phyloP scores from a whole-genome alignment of 495 filamentous ascomycete species.

The Aspergillus heteromorphus region DNA sequence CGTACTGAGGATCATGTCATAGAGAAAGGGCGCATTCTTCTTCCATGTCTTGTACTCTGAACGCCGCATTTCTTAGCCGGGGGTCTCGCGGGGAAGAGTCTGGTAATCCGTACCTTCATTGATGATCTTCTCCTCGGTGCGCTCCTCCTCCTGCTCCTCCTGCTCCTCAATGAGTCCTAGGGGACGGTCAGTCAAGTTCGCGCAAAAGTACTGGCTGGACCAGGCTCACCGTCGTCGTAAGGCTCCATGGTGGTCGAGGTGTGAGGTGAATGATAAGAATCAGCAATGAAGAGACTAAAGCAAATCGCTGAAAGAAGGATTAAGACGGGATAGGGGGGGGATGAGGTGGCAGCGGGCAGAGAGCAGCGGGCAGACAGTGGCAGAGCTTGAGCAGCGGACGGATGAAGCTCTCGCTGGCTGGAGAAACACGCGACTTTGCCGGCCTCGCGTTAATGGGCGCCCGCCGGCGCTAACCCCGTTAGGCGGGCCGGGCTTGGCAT shows the following conservation, averaged over 20 bases:
- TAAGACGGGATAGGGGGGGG: background rate
- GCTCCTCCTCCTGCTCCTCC: slow-evolving; percentile 64
- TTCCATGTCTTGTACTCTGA: slow-evolving; percentile 99
- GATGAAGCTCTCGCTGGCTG: slow-evolving; percentile 3
- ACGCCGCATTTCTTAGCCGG: slow-evolving; percentile 7
- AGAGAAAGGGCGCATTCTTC: slow-evolving; percentile 98
- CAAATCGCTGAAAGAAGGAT: background rate
- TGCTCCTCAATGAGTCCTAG: slow-evolving; percentile 39
- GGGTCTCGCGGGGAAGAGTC: background rate
- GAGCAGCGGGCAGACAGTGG: background rate
- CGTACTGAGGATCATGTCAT: slow-evolving; percentile 90
- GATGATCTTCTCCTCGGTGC: slow-evolving; percentile 75
- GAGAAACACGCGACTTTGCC: slow-evolving; percentile 23
- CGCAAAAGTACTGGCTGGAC: slow-evolving; percentile 3
- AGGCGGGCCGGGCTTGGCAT: slow-evolving; percentile 21
- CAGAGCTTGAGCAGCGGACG: slow-evolving; percentile 17
- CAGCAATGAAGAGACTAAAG: background rate
- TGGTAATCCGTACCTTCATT: slow-evolving; percentile 70
- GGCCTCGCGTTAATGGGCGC: slow-evolving; percentile 38
- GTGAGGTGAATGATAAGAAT: background rate
- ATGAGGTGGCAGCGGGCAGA: background rate
- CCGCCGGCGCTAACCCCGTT: slow-evolving; percentile 20
- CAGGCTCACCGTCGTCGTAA: slow-evolving; percentile 39
- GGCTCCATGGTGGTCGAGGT: slow-evolving; percentile 30
- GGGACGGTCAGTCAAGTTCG: slow-evolving; percentile 13